Evolutionary conservation across 2,329 filamentous ascomycete genomes (phyloP), one percentile per base, ranked within the genome.

Genomic region (Cladophialophora carrionii): DNA sequence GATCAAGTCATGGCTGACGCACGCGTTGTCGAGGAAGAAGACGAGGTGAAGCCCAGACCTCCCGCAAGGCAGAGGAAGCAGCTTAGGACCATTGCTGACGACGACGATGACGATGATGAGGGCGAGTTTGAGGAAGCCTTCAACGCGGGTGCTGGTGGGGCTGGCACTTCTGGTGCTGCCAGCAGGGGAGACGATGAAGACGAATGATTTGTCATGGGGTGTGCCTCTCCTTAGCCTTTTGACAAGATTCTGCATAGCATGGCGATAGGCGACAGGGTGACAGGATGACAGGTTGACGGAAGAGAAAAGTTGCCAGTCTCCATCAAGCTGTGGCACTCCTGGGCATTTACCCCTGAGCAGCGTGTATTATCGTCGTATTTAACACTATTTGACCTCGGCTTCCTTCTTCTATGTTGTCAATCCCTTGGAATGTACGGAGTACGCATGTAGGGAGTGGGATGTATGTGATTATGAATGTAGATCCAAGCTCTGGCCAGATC

Each of bases 21-120:
- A 20, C n/a, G 48, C 24, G 10, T 22, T 24, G 32, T 22, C 26
- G 65, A 68, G 20, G 71, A 69, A 4, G 63, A 68, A 20, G 65
- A 68, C 14, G 67, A 46, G 43, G 58, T 57, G 32, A 63, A 61
- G 61, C 48, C 64, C 9, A 55, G 59, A 49, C 69, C 62, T n/a
- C 67, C 68, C 7, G 52, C 64, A 10, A 66, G 68, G 57, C 66
- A 70, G 63, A 54, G 71, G 49, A 72, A 72, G 64, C 70, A 72
- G 49, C 65, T 70, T 7, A 62, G 70, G 31, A 68, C 65, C 1
- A 72, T 72, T 64, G 71, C 71, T 6, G 70, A 72, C 57, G 71
- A 72, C 22, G 71, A 72, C 48, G 70, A 71, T 4, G 71, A 72
- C 14, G 71, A 72, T 1, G 71, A 72, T 17, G 71, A 70, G 9